These are phyloP conservation scores for Pseudogymnoascus sp. DNA, from an alignment of 2,329 filamentous ascomycete genomes.

Conservation along the genomic window DNA sequence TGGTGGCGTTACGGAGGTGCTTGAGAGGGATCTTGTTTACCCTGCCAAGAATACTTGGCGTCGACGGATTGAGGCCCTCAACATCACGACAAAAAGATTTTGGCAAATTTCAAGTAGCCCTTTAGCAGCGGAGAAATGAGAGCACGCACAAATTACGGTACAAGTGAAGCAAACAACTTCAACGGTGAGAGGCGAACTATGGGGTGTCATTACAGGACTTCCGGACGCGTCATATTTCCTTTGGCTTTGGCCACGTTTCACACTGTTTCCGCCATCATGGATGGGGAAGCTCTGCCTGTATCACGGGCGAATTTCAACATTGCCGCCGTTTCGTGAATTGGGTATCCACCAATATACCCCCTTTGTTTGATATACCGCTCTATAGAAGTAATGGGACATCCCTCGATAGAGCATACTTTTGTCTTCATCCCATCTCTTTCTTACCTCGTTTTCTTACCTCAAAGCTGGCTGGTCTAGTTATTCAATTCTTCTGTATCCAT, in stretches of 20 bases:
- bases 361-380: not conserved
- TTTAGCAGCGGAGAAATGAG: not conserved
- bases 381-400: not conserved
- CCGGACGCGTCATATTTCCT: not conserved
- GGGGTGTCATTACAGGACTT: too few species aligned
- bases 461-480: conserved; percentile 2
- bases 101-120: too few species aligned
- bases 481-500: not conserved
- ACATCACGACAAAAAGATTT: not conserved
- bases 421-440: not conserved
- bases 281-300: not conserved
- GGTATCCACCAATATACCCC: not conserved
- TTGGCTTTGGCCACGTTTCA: not conserved
- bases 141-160: not conserved
- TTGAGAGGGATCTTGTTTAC: not conserved
- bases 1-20: not conserved
- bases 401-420: not conserved
- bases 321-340: not conserved
- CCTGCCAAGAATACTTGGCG: not conserved
- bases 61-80: not conserved
- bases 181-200: not conserved
- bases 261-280: not conserved
- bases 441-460: not conserved
- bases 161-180: not conserved
- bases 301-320: not conserved